Percentiles rank a stretch among this genome's conserved stretches.
Evolutionary conservation across 163 green algal species (phyloP).

Genomic region (Scenedesmus sp.): DNA sequence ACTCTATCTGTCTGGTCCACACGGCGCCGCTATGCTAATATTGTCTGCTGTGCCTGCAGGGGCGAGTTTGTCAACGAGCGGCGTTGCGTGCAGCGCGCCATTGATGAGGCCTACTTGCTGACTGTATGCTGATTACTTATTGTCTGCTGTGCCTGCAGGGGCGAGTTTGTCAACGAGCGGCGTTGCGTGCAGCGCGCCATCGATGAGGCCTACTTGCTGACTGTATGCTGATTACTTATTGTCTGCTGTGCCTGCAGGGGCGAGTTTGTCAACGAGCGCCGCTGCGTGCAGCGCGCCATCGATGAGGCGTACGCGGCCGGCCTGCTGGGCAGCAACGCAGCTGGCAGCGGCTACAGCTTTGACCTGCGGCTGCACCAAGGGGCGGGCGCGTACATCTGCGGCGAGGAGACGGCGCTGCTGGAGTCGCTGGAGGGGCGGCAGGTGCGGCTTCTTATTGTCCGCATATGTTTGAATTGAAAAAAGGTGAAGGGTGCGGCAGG

Average conservation of each 20-base stretch:
- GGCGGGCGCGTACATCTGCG: constrained; percentile 99
- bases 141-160: neutral
- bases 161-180: neutral
- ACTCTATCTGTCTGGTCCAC: too few relatives aligned
- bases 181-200: neutral
- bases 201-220: neutral
- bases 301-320: constrained; percentile 93
- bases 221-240: neutral
- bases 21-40: neutral
- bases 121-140: neutral
- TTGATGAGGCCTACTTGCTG: neutral
- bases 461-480: too few relatives aligned
- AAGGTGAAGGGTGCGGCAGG: too few relatives aligned
- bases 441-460: neutral
- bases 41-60: neutral
- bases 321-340: constrained; percentile 97
- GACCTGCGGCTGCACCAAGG: constrained; percentile 90
- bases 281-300: constrained; percentile 87
- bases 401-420: constrained; percentile 99
- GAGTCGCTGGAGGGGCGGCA: constrained; percentile 95
- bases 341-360: constrained; percentile 95
- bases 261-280: constrained; percentile 97
- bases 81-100: neutral
- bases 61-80: neutral
- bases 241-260: constrained; percentile 77